Percentiles rank a stretch among this genome's conserved stretches.
Conservation (phyloP, 2,329 filamentous ascomycete genomes). For the Aspergillus arachidicola region DNA sequence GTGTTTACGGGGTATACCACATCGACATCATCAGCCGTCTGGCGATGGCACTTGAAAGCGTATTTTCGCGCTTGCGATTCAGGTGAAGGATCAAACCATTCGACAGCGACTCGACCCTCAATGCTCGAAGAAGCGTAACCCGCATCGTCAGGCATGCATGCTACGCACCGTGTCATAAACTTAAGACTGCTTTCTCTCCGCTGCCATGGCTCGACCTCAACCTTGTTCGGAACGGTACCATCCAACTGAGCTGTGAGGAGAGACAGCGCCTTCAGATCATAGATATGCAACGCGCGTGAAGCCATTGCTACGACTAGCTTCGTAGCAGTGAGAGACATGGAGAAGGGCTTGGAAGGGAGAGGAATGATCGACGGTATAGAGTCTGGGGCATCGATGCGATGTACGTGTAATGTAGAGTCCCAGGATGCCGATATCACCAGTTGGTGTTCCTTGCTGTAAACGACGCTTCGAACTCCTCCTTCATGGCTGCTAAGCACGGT, state of each 20-base stretch:
- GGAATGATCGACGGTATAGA: constrained; percentile 64
- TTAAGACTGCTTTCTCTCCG: constrained; percentile 90
- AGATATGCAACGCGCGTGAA: constrained; percentile 89
- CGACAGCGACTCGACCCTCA: constrained; percentile 92
- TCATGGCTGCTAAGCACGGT: constrained; percentile 76
- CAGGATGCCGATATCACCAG: constrained; percentile 89
- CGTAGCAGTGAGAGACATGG: constrained; percentile 73
- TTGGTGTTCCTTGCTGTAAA: constrained; percentile 75
- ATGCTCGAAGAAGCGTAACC: constrained; percentile 93
- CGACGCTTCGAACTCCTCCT: constrained; percentile 78
- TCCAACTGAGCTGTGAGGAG: constrained; percentile 55
- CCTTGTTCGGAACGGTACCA: constrained; percentile 39
- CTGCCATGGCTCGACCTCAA: constrained; percentile 80
- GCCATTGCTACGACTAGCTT: constrained; percentile 97
- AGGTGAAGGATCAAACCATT: constrained; percentile 91
- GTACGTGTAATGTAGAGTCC: constrained; percentile 88
- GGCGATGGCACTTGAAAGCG: constrained; percentile 97
- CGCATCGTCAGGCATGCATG: constrained; percentile 94
- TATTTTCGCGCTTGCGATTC: constrained; percentile 93
- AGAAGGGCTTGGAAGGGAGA: constrained; percentile 86
- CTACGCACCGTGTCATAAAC: constrained; percentile 90
- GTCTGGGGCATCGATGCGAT: constrained; percentile 57
- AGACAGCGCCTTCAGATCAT: constrained; percentile 74
- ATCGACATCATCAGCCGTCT: constrained; percentile 69
- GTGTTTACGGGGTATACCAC: constrained; percentile 92